Evolutionary conservation across 1,139 yeast species (phyloP).

Genomic region (Sugiyamaella novakii): DNA sequence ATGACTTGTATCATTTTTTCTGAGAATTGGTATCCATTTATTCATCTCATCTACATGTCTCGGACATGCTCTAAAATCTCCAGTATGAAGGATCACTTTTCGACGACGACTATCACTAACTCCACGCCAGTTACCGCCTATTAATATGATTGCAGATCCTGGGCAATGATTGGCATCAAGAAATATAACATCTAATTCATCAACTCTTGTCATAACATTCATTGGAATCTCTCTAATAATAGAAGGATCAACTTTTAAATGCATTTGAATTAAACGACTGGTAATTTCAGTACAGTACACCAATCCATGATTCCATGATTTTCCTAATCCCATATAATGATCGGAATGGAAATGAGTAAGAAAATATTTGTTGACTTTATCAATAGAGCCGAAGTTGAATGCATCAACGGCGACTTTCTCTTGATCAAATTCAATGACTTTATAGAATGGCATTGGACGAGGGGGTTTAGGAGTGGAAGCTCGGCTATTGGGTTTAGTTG

Average conservation of each 20-base stretch:
- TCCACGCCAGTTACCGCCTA: slow-evolving; percentile 49
- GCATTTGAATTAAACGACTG: slow-evolving; percentile 54
- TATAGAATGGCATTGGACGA: slow-evolving; percentile 41
- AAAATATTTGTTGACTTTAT: slow-evolving; percentile 39
- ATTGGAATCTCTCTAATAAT: slow-evolving; percentile 53
- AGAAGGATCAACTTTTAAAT: slow-evolving; percentile 59
- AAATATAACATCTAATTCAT: slow-evolving; percentile 60
- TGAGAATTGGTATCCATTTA: slow-evolving; percentile 20
- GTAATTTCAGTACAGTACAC: slow-evolving; percentile 77
- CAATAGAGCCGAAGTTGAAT: slow-evolving; percentile 44
- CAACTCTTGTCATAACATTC: slow-evolving; percentile 42
- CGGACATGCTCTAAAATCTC: slow-evolving; percentile 78
- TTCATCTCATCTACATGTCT: slow-evolving; percentile 40
- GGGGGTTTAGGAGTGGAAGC: background rate
- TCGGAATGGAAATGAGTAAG: slow-evolving; percentile 82
- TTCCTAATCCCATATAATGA: slow-evolving; percentile 84
- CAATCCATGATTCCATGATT: slow-evolving; percentile 69
- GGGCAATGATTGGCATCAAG: slow-evolving; percentile 95
- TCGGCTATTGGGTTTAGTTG: background rate
- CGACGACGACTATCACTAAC: slow-evolving; percentile 19
- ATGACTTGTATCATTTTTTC: background rate
- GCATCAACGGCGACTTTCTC: slow-evolving; percentile 45
- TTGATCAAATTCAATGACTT: slow-evolving; percentile 37
- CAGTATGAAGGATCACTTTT: slow-evolving; percentile 70
- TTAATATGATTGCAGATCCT: slow-evolving; percentile 81